Evolutionary conservation across 2,329 filamentous ascomycete genomes (phyloP).

Genomic region (Setomelanomma holmii): DNA sequence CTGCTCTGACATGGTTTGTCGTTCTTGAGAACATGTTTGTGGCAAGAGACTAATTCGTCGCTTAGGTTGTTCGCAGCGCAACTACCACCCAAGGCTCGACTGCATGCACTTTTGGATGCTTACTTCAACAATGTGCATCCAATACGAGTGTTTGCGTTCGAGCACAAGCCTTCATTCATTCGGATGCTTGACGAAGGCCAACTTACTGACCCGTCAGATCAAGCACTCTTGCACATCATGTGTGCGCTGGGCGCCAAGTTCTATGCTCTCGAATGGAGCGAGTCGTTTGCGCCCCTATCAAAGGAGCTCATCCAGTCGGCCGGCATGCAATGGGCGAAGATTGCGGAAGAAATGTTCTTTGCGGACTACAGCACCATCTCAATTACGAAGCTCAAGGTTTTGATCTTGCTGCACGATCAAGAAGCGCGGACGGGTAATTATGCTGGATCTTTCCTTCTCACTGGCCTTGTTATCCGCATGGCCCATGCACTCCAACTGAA

Average conservation of each 20-base stretch:
- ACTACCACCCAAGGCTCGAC: conserved; percentile 28
- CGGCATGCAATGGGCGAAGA: conserved; percentile 43
- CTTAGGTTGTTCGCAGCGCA: conserved; percentile 32
- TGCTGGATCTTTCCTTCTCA: conserved; percentile 40
- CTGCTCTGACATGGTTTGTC: conserved; percentile 30
- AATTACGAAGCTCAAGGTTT: conserved; percentile 38
- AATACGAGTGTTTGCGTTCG: conserved; percentile 36
- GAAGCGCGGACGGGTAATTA: conserved; percentile 43
- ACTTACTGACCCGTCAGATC: conserved; percentile 35
- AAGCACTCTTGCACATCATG: conserved; percentile 42
- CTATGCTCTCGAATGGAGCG: conserved; percentile 40
- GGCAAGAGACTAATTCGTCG: not conserved
- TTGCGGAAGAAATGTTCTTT: conserved; percentile 42
- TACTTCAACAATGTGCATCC: conserved; percentile 44
- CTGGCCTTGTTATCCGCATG: conserved; percentile 41
- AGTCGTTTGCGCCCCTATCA: conserved; percentile 32
- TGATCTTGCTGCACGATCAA: conserved; percentile 41
- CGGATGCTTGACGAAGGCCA: conserved; percentile 43
- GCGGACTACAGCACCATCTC: conserved; percentile 44
- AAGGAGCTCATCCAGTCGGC: conserved; percentile 40
- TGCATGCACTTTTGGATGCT: conserved; percentile 36
- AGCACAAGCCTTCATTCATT: conserved; percentile 43
- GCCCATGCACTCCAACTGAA: conserved; percentile 43
- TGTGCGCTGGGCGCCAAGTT: conserved; percentile 40
- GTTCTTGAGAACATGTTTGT: not conserved